Conservation (phyloP, 768 basidiomycete species). For the Myochromella boudieri region DNA sequence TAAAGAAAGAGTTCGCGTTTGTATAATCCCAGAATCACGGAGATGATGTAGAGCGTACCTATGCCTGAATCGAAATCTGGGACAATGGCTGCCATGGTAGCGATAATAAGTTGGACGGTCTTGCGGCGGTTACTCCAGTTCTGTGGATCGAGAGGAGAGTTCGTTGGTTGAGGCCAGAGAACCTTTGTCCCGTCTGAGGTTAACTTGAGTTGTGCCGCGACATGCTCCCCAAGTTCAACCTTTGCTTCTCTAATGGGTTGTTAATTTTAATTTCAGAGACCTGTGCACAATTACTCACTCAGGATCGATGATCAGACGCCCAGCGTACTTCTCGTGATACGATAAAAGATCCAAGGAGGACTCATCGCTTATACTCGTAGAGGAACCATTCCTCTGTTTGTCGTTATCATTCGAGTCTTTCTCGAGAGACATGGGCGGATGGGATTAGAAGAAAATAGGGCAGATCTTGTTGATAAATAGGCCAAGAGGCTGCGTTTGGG, state of each 20-base stretch:
- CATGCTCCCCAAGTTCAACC: conserved; percentile 56
- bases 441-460: neutral
- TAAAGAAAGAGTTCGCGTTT: neutral
- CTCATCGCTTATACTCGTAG: conserved; percentile 14
- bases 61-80: conserved; percentile 71
- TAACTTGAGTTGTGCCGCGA: conserved; percentile 58
- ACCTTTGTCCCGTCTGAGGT: conserved; percentile 56
- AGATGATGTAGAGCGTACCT: conserved; percentile 34
- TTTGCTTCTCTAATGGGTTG: conserved; percentile 49
- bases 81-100: conserved; percentile 63
- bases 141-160: conserved; percentile 64
- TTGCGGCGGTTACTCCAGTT: conserved; percentile 60
- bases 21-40: neutral
- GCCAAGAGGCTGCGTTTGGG: neutral
- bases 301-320: conserved; percentile 62
- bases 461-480: neutral
- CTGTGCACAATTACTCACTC: conserved; percentile 36
- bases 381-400: conserved; percentile 18
- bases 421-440: conserved; percentile 24
- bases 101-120: conserved; percentile 54
- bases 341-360: conserved; percentile 32
- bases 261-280: neutral
- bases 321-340: conserved; percentile 57
- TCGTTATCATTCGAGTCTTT: conserved; percentile 19
- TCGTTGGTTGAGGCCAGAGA: conserved; percentile 70